phyloP scores from a whole-genome alignment of 441 rosid genomes.

The Populus hybrid region DNA sequence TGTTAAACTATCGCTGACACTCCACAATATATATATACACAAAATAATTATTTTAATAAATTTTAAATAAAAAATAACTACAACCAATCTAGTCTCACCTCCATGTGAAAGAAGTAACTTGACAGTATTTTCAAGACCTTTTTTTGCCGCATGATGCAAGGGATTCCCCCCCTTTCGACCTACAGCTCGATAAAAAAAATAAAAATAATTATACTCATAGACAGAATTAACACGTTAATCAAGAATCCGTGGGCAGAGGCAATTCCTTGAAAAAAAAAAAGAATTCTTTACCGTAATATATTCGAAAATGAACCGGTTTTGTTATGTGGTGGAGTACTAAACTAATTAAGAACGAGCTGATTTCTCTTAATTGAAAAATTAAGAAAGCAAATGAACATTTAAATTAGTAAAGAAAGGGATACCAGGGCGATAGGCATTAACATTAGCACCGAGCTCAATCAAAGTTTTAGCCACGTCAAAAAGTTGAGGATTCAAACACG shows the following conservation, averaged over 20 bases:
- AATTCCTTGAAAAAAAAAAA: background rate
- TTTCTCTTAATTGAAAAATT: background rate
- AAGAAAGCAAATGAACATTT: background rate
- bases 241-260: background rate
- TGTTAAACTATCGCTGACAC: slow-evolving; percentile 1
- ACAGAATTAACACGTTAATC: background rate
- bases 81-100: slow-evolving; percentile 36
- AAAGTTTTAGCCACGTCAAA: slow-evolving; percentile 64
- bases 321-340: background rate
- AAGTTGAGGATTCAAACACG: slow-evolving; percentile 63
- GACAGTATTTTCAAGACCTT: slow-evolving; percentile 73
- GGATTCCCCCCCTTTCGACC: slow-evolving; percentile 91
- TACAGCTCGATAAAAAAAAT: slow-evolving; percentile 21
- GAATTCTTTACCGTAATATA: background rate
- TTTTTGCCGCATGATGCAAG: slow-evolving; percentile 91
- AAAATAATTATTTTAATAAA: no score
- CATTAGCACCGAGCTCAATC: slow-evolving; percentile 79
- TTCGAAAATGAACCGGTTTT: no score
- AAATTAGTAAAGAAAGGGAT: background rate
- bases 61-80: no score
- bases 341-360: background rate
- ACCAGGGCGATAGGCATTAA: slow-evolving; percentile 86
- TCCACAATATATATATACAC: no score
- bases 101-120: slow-evolving; percentile 74
- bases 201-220: background rate